Evolutionary conservation across 345 rosid genomes (phyloP).

Genomic region (Euphorbia peplus): DNA sequence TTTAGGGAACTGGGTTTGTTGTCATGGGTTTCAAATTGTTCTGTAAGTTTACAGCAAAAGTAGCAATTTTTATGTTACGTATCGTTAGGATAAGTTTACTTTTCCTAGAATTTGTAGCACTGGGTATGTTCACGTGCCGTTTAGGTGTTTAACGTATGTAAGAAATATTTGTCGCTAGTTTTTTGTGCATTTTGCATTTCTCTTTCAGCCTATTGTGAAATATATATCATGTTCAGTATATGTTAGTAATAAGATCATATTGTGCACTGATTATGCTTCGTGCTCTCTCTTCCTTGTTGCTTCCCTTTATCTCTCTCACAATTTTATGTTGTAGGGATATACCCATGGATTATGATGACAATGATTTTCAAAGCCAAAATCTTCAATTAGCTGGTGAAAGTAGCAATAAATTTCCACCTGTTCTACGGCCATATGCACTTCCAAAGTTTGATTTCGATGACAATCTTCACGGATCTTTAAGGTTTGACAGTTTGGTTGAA

Average conservation of each 20-base stretch:
- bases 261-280: background rate
- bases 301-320: background rate
- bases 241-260: background rate
- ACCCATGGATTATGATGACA: conserved; percentile 99
- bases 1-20: background rate
- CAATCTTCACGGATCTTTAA: conserved; percentile 56
- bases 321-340: conserved; percentile 44
- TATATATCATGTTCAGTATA: background rate
- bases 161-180: too few relatives aligned
- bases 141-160: background rate
- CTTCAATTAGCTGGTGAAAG: conserved; percentile 91
- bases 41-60: background rate
- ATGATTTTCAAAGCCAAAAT: conserved; percentile 91
- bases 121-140: background rate
- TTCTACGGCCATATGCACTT: conserved; percentile 62
- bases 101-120: conserved; percentile 1
- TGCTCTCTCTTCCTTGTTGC: background rate
- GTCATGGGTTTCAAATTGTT: background rate
- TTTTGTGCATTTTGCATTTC: background rate
- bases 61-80: background rate
- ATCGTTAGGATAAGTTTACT: background rate
- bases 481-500: conserved; percentile 71
- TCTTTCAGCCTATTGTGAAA: background rate
- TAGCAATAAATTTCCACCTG: conserved; percentile 65
- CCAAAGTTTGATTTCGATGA: conserved; percentile 95